phyloP scores from a whole-genome alignment of 2,329 filamentous ascomycete genomes.

The Ophiostoma sp. region DNA sequence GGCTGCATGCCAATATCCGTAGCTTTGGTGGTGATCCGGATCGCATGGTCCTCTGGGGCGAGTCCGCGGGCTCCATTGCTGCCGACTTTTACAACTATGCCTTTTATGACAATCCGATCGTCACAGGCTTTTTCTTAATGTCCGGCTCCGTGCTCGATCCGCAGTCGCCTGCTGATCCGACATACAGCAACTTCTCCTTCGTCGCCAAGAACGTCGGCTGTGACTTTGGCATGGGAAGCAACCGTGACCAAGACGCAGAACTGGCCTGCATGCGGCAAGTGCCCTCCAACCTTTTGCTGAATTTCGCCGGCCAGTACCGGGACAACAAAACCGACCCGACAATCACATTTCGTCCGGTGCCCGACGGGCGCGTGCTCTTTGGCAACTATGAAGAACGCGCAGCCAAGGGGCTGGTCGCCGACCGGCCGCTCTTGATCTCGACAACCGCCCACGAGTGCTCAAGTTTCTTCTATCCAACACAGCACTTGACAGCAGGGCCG shows the following conservation, averaged over 20 bases:
- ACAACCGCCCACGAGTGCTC: slow-evolving; percentile 44
- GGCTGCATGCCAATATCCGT: slow-evolving; percentile 43
- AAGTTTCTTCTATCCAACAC: slow-evolving; percentile 39
- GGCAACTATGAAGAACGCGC: slow-evolving; percentile 37
- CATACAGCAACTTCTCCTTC: slow-evolving; percentile 1
- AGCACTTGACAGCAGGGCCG: not conserved
- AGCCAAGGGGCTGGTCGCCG: slow-evolving; percentile 35
- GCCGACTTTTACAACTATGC: slow-evolving; percentile 47
- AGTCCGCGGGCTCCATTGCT: slow-evolving; percentile 38
- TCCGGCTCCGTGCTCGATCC: slow-evolving; percentile 45
- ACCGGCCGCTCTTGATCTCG: slow-evolving; percentile 39
- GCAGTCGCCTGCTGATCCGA: slow-evolving; percentile 22
- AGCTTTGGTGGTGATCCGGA: slow-evolving; percentile 42
- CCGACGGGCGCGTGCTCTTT: slow-evolving; percentile 33
- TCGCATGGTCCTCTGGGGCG: slow-evolving; percentile 40
- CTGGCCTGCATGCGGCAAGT: slow-evolving; percentile 1
- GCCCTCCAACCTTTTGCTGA: not conserved
- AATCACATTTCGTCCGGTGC: not conserved
- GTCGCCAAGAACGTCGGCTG: not conserved
- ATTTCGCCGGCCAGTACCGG: slow-evolving; percentile 31
- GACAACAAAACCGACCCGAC: slow-evolving; percentile 34
- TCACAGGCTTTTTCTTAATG: slow-evolving; percentile 41
- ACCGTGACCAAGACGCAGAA: not conserved
- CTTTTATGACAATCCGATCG: slow-evolving; percentile 45
- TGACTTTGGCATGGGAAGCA: not conserved